These are phyloP conservation scores for Lepidium sativum DNA, from an alignment of 345 rosid genomes.

Conservation along the genomic window DNA sequence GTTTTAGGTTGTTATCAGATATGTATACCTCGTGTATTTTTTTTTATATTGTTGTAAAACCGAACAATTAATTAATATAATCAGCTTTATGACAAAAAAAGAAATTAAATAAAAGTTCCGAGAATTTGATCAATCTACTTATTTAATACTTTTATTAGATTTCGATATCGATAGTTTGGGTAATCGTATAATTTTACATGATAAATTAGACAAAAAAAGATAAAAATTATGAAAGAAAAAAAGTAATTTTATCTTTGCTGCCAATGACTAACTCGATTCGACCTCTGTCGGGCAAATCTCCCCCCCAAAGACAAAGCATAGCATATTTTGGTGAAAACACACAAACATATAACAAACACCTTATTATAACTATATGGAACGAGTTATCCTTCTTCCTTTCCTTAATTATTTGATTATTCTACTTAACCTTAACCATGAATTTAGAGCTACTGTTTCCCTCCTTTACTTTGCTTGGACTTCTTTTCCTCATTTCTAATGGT, in stretches of 20 bases:
- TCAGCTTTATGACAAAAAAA: no score
- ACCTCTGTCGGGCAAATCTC: background rate
- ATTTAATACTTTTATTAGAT: no score
- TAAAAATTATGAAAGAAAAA: no score
- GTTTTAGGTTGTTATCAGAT: no score
- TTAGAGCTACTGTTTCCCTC: background rate
- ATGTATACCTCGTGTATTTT: no score
- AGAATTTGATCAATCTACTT: no score
- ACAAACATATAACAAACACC: background rate
- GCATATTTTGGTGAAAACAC: slow-evolving; percentile 34
- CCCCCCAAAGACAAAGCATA: slow-evolving; percentile 48
- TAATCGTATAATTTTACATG: no score
- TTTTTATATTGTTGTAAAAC: no score
- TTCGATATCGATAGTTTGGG: no score
- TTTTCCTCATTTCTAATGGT: slow-evolving; percentile 2
- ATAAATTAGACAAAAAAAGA: no score
- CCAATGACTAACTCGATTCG: background rate
- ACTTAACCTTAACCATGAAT: slow-evolving; percentile 22
- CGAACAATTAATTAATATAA: no score
- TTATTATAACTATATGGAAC: background rate
- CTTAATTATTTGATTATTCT: background rate
- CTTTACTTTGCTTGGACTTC: background rate
- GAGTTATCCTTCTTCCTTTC: background rate
- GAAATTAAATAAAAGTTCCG: no score
- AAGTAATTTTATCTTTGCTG: background rate